Conservation (phyloP, 2,329 filamentous ascomycete genomes). For the Arthrinium phaeospermum region DNA sequence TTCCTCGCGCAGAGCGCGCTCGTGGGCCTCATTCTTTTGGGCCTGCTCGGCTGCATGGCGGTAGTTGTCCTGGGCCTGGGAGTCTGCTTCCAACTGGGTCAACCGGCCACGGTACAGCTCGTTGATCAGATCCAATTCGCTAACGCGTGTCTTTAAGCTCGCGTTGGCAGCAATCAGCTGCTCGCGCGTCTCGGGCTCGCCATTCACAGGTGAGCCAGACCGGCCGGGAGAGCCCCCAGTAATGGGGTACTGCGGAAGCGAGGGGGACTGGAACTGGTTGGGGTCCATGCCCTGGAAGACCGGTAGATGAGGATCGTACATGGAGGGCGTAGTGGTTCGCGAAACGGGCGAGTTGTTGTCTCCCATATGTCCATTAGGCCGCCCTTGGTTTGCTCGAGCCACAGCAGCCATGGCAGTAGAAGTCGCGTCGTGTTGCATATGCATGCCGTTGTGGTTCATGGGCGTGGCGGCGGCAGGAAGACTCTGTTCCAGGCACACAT, state of each 20-base stretch:
- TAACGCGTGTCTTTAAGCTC: constrained; percentile 91
- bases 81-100: constrained; percentile 78
- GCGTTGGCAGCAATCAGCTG: constrained; percentile 81
- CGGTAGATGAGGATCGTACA: constrained; percentile 76
- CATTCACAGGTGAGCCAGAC: constrained; percentile 55
- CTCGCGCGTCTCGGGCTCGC: constrained; percentile 76
- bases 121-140: constrained; percentile 94
- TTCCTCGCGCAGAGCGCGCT: constrained; percentile 61
- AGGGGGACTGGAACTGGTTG: constrained; percentile 67
- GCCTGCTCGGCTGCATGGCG: constrained; percentile 58
- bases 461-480: constrained; percentile 39
- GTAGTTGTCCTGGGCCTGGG: constrained; percentile 66
- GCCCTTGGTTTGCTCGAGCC: constrained; percentile 68
- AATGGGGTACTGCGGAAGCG: constrained; percentile 56
- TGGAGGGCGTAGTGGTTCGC: constrained; percentile 76
- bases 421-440: constrained; percentile 59
- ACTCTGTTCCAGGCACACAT: constrained; percentile 43
- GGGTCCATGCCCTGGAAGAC: constrained; percentile 81
- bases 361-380: constrained; percentile 75
- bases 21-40: constrained; percentile 59
- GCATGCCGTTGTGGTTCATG: constrained; percentile 64
- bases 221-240: constrained; percentile 59
- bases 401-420: constrained; percentile 58
- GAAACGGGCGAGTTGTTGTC: constrained; percentile 80
- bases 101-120: constrained; percentile 79